phyloP scores from a whole-genome alignment of 306 rosid genomes.

The Crataegus laevigata region DNA sequence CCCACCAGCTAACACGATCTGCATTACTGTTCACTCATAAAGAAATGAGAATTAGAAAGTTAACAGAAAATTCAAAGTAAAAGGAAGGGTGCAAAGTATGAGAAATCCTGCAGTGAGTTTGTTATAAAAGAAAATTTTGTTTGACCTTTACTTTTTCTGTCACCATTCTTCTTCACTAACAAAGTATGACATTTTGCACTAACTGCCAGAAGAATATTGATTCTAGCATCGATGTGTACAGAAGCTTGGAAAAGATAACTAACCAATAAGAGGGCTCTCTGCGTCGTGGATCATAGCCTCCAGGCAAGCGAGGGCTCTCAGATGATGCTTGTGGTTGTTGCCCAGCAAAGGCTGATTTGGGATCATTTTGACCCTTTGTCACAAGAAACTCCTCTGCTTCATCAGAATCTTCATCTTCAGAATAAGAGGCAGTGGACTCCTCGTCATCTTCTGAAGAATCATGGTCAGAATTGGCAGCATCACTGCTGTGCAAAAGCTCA shows the following conservation, averaged over 20 bases:
- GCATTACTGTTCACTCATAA: conserved; percentile 59
- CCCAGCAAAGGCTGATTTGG: conserved; percentile 19
- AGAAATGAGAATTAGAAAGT: background rate
- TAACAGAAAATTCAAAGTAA: background rate
- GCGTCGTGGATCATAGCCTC: conserved; percentile 79
- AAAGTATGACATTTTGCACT: background rate
- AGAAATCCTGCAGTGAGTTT: background rate
- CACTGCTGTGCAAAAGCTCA: conserved; percentile 18
- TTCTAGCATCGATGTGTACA: background rate
- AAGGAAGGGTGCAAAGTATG: background rate
- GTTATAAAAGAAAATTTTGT: background rate
- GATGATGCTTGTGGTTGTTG: conserved; percentile 30
- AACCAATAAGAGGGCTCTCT: conserved; percentile 87
- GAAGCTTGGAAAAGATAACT: conserved; percentile 9
- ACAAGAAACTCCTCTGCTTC: conserved; percentile 52
- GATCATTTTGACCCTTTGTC: conserved; percentile 24
- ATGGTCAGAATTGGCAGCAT: conserved; percentile 28
- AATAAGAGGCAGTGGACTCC: conserved; percentile 36
- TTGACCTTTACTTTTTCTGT: background rate
- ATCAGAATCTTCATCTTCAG: conserved; percentile 62
- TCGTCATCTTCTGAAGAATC: conserved; percentile 60
- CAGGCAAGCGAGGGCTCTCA: conserved; percentile 49
- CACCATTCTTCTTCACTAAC: background rate
- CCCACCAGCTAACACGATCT: conserved; percentile 91
- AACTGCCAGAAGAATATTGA: background rate